A percentile compares a stretch with the other conserved stretches of the same genome.
phyloP scores from a whole-genome alignment of 352 stramenopile species.

The Phytophthora pini region DNA sequence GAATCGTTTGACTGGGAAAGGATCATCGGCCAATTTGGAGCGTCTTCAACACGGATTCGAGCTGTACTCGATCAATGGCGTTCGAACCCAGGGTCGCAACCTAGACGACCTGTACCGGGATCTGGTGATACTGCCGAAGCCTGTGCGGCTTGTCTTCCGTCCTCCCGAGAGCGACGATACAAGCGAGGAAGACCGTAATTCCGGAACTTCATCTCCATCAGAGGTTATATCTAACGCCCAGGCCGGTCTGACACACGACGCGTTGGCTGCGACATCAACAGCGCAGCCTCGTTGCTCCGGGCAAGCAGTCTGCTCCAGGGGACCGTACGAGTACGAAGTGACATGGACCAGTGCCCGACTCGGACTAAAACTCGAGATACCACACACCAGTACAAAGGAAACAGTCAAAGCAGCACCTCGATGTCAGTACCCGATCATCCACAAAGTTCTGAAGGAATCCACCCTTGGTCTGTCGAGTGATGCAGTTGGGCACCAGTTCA shows the following conservation, averaged over 20 bases:
- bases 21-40: conserved; percentile 45
- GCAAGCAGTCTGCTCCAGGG: conserved; percentile 4
- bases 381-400: conserved; percentile 1
- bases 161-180: conserved; percentile 18
- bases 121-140: conserved; percentile 49
- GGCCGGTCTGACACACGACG: conserved; percentile 6
- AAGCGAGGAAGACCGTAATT: conserved; percentile 25
- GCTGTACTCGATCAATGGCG: conserved; percentile 62
- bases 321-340: conserved; percentile 39
- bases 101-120: conserved; percentile 48
- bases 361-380: conserved; percentile 39
- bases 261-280: conserved; percentile 10
- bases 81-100: conserved; percentile 24
- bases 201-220: conserved; percentile 3
- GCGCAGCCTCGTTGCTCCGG: conserved; percentile 5
- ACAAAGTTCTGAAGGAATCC: conserved; percentile 41
- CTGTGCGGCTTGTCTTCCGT: conserved; percentile 58
- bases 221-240: conserved; percentile 1
- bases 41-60: conserved; percentile 50
- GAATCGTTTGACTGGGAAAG: conserved; percentile 77
- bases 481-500: conserved; percentile 44
- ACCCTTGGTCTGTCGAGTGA: conserved; percentile 39
- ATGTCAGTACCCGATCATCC: conserved; percentile 33
- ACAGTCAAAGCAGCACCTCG: not conserved
- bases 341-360: conserved; percentile 33